Conservation (phyloP, 257 asterid genomes). For the Capsicum pubescens region DNA sequence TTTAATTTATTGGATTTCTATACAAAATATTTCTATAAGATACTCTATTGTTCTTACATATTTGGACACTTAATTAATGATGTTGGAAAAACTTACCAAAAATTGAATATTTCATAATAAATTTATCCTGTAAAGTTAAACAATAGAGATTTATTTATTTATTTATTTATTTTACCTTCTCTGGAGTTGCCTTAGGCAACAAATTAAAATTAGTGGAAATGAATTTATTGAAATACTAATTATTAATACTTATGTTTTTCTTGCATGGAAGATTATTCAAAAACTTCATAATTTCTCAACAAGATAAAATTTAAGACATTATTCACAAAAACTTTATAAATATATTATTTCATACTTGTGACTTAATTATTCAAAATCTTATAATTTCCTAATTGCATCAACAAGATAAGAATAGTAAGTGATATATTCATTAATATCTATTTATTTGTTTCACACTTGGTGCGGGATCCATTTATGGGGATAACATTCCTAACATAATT, state of each 20-base stretch:
- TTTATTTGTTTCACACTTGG: too few relatives aligned
- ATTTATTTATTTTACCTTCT: not conserved
- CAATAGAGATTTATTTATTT: not conserved
- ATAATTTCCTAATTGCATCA: not conserved
- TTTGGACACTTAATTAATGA: not conserved
- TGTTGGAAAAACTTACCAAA: not conserved
- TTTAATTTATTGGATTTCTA: not conserved
- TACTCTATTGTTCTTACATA: not conserved
- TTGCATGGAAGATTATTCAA: slow-evolving; percentile 41
- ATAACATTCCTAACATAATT: too few relatives aligned
- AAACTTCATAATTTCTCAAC: not conserved
- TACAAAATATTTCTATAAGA: not conserved
- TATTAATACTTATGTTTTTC: not conserved
- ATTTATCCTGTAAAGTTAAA: not conserved
- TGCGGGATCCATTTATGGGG: too few relatives aligned
- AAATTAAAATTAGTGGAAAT: not conserved
- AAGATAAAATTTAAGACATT: too few relatives aligned
- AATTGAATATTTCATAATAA: not conserved
- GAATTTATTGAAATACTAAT: not conserved
- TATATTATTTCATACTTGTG: not conserved
- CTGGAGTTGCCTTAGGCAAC: not conserved
- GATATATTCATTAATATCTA: not conserved
- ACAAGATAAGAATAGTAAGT: not conserved
- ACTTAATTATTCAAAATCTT: not conserved
- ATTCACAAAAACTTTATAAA: not conserved